Percentiles rank a stretch among this genome's conserved stretches.
Conservation (phyloP, 176 grass and related monocot species). For the Guadua angustifolia region DNA sequence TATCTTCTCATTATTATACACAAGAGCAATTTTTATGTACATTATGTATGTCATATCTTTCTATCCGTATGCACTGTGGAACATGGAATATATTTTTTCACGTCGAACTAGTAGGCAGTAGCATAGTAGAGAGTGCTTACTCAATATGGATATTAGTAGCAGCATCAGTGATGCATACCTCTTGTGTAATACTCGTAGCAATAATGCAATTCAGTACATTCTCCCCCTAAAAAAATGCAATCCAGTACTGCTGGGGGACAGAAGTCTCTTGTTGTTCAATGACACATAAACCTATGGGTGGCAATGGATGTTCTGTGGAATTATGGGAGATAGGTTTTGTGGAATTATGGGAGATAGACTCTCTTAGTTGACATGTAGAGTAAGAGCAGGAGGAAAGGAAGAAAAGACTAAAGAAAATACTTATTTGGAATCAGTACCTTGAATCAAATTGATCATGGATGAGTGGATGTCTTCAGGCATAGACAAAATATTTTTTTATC, state of each 20-base stretch:
- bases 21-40: background rate
- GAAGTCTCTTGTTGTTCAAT: constrained; percentile 25
- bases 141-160: constrained; percentile 3
- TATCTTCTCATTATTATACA: constrained; percentile 8
- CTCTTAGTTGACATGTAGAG: background rate
- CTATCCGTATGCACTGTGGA: constrained; percentile 4
- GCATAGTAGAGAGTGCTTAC: constrained; percentile 11
- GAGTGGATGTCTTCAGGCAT: constrained; percentile 7
- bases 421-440: background rate
- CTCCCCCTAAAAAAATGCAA: background rate
- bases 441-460: background rate
- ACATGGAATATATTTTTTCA: background rate
- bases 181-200: constrained; percentile 21
- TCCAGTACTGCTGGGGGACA: background rate
- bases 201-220: constrained; percentile 4
- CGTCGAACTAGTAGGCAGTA: constrained; percentile 16
- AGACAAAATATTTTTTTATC: background rate
- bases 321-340: constrained; percentile 5
- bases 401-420: background rate
- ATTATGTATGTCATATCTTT: background rate
- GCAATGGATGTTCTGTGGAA: constrained; percentile 17
- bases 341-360: constrained; percentile 15
- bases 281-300: background rate
- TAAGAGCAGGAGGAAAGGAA: constrained; percentile 7
- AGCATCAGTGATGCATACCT: constrained; percentile 12